These are phyloP conservation scores for Amanita subjunquillea DNA, from an alignment of 768 basidiomycete species.

Conservation along the genomic window DNA sequence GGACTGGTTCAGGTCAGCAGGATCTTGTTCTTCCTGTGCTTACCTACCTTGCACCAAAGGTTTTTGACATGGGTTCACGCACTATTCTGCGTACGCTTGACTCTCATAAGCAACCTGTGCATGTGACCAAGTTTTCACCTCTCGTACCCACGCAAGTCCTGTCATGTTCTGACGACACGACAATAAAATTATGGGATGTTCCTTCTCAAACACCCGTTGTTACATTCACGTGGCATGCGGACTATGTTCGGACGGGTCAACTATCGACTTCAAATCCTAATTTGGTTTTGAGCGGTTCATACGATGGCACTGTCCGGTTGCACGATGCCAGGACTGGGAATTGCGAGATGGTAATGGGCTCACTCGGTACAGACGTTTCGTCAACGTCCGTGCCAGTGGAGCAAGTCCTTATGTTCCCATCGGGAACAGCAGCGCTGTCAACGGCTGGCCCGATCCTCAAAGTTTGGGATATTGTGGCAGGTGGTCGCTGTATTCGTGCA, in stretches of 20 bases:
- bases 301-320: constrained; percentile 83
- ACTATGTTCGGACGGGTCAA: constrained; percentile 93
- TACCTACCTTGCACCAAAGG: constrained; percentile 25
- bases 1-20: constrained; percentile 66
- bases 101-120: constrained; percentile 92
- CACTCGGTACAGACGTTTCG: constrained; percentile 18
- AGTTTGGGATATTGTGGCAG: constrained; percentile 91
- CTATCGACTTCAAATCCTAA: constrained; percentile 77
- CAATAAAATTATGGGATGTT: constrained; percentile 90
- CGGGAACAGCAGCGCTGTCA: constrained; percentile 77
- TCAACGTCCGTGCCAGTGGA: constrained; percentile 63
- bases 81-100: constrained; percentile 90
- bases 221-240: constrained; percentile 81
- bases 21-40: constrained; percentile 5
- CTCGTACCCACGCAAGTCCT: constrained; percentile 75
- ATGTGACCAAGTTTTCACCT: constrained; percentile 87
- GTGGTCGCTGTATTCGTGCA: constrained; percentile 81
- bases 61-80: constrained; percentile 89
- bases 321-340: constrained; percentile 80
- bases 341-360: constrained; percentile 78
- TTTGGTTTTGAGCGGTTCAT: constrained; percentile 86
- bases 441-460: constrained; percentile 88
- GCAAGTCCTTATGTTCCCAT: constrained; percentile 86
- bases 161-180: constrained; percentile 94
- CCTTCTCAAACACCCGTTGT: constrained; percentile 73